Conservation (phyloP, 768 basidiomycete species). For the Filobasidium wieringae region DNA sequence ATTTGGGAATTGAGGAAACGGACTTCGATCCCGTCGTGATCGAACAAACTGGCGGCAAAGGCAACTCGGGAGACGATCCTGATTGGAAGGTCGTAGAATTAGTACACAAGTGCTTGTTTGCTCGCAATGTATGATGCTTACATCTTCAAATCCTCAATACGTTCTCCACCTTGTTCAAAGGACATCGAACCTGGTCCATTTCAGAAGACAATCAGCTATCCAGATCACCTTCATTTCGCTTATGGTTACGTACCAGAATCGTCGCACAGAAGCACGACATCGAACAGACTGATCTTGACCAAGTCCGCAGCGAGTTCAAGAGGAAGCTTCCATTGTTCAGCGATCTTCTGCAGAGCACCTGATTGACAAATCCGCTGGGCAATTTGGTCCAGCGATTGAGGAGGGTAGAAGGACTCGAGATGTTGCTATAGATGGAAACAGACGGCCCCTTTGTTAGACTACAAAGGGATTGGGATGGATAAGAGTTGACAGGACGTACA, state of each 20-base stretch:
- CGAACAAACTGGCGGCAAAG: slow-evolving; percentile 38
- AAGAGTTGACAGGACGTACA: too few relatives aligned
- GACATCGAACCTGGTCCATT: slow-evolving; percentile 3
- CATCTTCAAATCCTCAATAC: slow-evolving; percentile 43
- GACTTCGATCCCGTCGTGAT: slow-evolving; percentile 42
- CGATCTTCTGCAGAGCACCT: slow-evolving; percentile 37
- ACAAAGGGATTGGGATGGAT: too few relatives aligned
- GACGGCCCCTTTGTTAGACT: too few relatives aligned
- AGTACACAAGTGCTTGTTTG: too few relatives aligned
- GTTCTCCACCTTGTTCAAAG: slow-evolving; percentile 13
- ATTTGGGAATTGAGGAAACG: slow-evolving; percentile 41
- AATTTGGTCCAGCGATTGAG: slow-evolving; percentile 36
- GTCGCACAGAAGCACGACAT: slow-evolving; percentile 28
- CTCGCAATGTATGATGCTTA: too few relatives aligned
- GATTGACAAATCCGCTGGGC: slow-evolving; percentile 37
- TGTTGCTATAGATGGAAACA: slow-evolving; percentile 31
- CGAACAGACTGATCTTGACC: slow-evolving; percentile 40
- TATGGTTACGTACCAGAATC: slow-evolving; percentile 1
- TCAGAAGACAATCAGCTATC: not conserved
- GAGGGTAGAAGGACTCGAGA: slow-evolving; percentile 42
- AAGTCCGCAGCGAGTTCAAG: slow-evolving; percentile 41
- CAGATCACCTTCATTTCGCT: too few relatives aligned
- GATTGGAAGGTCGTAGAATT: too few relatives aligned
- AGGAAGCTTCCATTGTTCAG: slow-evolving; percentile 38
- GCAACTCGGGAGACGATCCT: slow-evolving; percentile 37